Evolutionary conservation across 106 monocot species (phyloP), one percentile per base, ranked within the genome.

Genomic region (Narthecium ossifragum): DNA sequence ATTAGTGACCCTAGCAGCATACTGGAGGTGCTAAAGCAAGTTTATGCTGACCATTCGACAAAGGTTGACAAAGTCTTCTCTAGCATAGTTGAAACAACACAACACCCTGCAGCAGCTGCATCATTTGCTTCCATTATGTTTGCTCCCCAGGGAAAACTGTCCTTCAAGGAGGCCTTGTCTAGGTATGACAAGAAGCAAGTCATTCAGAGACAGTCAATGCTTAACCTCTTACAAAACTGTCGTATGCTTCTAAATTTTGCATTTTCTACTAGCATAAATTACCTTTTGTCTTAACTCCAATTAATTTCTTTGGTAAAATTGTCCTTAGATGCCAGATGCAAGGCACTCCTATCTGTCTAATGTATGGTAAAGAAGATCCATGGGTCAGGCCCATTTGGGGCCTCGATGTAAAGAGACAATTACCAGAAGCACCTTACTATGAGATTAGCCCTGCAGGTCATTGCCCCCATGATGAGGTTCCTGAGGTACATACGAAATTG

Each of bases 331-430:
- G 89, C 67, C 60, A 76, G 58, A 30, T 62, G 61, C 75, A 86
- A 74, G 67, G 62, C 21, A 64, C 81, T 51, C 90, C 90, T 4
- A 86, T 96, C 18, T 96, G 90, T 47, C 80, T 96, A n/a, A 72
- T 96, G 81, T 96, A 96, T 65, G 94, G 94, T 21, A 90, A 82
- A 69, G 94, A 96, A 68, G 94, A 96, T 31, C 90, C 89, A 5
- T 96, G 94, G 94, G 90, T 96, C 47, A 73, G 67, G 53, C 72
- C 94, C n/a, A 55, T 90, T 51, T 90, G 90, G 90, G 94, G 83
- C 31, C 75, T 80, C 37, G 64, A 78, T 70, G 75, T 90, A 27
- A 96, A 96, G 59, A 55, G 36, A 12, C 82, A 84, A 54, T 60
- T 90, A 28, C 94, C 90, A 22, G 74, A 84, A 46, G 80, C 78